These are phyloP conservation scores for Sonneratia caseolaris DNA, from an alignment of 345 rosid genomes.

Conservation along the genomic window DNA sequence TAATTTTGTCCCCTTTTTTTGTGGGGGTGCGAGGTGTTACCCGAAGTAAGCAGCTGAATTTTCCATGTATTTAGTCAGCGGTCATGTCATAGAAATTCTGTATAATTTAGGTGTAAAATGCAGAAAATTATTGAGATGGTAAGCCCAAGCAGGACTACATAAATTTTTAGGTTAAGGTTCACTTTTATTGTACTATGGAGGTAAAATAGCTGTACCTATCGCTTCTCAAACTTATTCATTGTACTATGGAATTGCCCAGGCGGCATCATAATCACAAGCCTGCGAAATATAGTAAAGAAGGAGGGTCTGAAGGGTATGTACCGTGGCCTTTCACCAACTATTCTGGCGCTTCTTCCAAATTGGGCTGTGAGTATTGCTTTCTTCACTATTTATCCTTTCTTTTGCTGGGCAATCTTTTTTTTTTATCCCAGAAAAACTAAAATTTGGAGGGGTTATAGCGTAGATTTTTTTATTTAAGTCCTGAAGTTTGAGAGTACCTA, in stretches of 20 bases:
- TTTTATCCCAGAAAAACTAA: background rate
- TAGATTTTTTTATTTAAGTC: background rate
- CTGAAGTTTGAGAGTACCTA: background rate
- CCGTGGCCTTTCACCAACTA: conserved; percentile 92
- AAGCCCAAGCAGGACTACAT: background rate
- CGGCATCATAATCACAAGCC: conserved; percentile 60
- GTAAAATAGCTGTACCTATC: background rate
- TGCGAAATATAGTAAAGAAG: conserved; percentile 47
- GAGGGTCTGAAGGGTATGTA: conserved; percentile 83
- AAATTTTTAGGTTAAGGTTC: background rate
- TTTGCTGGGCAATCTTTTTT: background rate
- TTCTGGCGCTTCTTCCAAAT: conserved; percentile 82
- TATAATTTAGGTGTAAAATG: background rate
- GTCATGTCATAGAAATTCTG: background rate
- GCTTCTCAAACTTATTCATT: background rate
- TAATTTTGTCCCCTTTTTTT: too few species aligned
- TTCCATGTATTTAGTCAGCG: background rate
- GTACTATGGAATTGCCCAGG: conserved; percentile 31
- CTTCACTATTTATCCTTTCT: background rate
- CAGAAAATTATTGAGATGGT: background rate
- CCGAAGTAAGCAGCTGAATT: too few species aligned
- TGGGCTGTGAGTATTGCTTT: conserved; percentile 73
- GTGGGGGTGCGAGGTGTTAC: too few species aligned
- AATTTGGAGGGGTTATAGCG: background rate
- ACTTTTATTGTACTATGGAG: background rate